phyloP scores from a whole-genome alignment of 225 moss, liverwort and hornwort species.

The Sphagnum contortum region DNA sequence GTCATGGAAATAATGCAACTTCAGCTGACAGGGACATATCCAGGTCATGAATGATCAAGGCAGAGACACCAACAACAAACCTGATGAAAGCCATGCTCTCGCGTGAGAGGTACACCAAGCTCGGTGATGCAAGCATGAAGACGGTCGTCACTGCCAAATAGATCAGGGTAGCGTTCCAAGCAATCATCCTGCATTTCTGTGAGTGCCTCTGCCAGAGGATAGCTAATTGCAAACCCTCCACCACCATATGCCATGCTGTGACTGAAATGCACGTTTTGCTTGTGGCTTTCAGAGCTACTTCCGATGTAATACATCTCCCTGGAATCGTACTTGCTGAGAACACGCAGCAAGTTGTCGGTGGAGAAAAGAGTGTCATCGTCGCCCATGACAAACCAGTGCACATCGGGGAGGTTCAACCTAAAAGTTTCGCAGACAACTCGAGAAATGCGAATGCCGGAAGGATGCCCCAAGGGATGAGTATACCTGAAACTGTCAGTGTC shows the following conservation, averaged over 20 bases:
- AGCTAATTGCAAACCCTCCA: conserved; percentile 50
- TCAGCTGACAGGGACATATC: too few relatives aligned
- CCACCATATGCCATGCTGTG: conserved; percentile 50
- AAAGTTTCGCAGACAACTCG: conserved; percentile 79
- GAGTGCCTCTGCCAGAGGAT: conserved; percentile 31
- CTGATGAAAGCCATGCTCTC: conserved; percentile 44
- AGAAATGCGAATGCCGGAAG: conserved; percentile 84
- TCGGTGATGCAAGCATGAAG: conserved; percentile 56
- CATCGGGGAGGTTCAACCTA: conserved; percentile 50
- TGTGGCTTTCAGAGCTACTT: conserved; percentile 48
- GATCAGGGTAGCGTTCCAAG: conserved; percentile 36
- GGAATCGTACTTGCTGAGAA: conserved; percentile 75
- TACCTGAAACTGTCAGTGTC: conserved; percentile 86
- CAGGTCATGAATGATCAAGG: too few relatives aligned
- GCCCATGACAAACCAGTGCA: conserved; percentile 98
- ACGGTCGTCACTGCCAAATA: conserved; percentile 53
- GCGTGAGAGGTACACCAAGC: conserved; percentile 48
- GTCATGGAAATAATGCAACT: too few relatives aligned
- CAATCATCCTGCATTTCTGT: conserved; percentile 45
- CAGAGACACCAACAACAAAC: conserved; percentile 1
- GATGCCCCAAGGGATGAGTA: conserved; percentile 64
- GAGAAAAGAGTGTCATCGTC: conserved; percentile 94
- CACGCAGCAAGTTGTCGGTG: conserved; percentile 71
- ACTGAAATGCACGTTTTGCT: conserved; percentile 44
- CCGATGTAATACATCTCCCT: conserved; percentile 45